Conservation (phyloP, 2,329 filamentous ascomycete species). For the Claviceps cyperi region DNA sequence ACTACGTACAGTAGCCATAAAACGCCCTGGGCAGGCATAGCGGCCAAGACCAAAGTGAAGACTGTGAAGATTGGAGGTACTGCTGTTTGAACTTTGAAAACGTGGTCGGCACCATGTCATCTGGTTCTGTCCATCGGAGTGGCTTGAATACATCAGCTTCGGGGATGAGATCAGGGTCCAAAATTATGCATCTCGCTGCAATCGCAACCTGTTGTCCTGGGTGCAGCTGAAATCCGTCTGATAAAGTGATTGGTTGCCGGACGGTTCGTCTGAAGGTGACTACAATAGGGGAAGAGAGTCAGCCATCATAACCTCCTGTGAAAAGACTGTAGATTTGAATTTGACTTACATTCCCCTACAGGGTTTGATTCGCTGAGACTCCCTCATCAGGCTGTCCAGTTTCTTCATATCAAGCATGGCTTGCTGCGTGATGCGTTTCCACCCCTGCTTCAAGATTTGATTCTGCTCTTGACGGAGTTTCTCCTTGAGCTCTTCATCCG, state of each 20-base stretch:
- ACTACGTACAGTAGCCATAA: slow-evolving; percentile 8
- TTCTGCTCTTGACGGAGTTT: slow-evolving; percentile 5
- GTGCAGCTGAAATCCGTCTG: slow-evolving; percentile 6
- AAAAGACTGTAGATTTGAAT: too few relatives aligned
- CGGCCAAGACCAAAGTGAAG: slow-evolving; percentile 9
- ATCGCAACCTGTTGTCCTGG: slow-evolving; percentile 8
- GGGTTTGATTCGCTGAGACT: slow-evolving; percentile 10
- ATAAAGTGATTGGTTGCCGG: slow-evolving; percentile 5
- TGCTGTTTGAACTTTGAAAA: slow-evolving; percentile 8
- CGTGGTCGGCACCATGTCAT: background rate
- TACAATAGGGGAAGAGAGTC: background rate
- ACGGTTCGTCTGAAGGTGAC: slow-evolving; percentile 9
- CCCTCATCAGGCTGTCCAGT: slow-evolving; percentile 10
- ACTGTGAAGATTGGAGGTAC: slow-evolving; percentile 7
- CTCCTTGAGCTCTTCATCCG: slow-evolving; percentile 1
- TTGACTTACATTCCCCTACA: slow-evolving; percentile 6
- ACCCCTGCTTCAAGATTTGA: slow-evolving; percentile 2
- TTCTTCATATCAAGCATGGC: slow-evolving; percentile 10
- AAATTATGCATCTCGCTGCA: slow-evolving; percentile 6
- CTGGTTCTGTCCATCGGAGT: slow-evolving; percentile 4
- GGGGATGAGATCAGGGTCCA: slow-evolving; percentile 1
- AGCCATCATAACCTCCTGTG: background rate
- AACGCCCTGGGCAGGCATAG: slow-evolving; percentile 10
- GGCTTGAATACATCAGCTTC: slow-evolving; percentile 5
- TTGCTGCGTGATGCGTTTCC: slow-evolving; percentile 6